Conservation (phyloP, 208 protist genomes). For the Trypanosoma melophagium region DNA sequence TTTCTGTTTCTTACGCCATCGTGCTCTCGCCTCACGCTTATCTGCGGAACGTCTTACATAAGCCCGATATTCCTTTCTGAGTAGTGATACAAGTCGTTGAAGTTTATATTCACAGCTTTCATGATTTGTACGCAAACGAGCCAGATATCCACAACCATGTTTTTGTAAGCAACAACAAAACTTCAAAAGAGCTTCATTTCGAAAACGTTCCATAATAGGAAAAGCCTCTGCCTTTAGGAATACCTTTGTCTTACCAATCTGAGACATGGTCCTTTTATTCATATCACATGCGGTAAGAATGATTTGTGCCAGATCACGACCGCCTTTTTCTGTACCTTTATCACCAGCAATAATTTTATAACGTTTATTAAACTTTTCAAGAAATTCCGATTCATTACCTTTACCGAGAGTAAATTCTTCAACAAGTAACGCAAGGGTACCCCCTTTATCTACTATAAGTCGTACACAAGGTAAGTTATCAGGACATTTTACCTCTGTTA, state of each 20-base stretch:
- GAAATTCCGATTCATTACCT: slow-evolving; percentile 50
- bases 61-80: slow-evolving; percentile 21
- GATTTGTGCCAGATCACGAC: slow-evolving; percentile 9
- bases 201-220: slow-evolving; percentile 19
- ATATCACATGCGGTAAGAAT: slow-evolving; percentile 22
- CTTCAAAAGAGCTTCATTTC: slow-evolving; percentile 26
- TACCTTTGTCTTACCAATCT: slow-evolving; percentile 41
- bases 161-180: slow-evolving; percentile 25
- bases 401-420: slow-evolving; percentile 77
- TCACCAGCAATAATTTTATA: slow-evolving; percentile 35
- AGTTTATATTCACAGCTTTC: slow-evolving; percentile 11
- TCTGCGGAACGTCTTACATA: slow-evolving; percentile 27
- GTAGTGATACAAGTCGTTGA: slow-evolving; percentile 10
- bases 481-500: slow-evolving; percentile 67
- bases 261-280: slow-evolving; percentile 16
- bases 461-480: slow-evolving; percentile 78
- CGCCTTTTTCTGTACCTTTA: slow-evolving; percentile 4
- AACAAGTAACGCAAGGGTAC: slow-evolving; percentile 81
- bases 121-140: slow-evolving; percentile 7
- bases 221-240: slow-evolving; percentile 44
- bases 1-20: slow-evolving; percentile 19
- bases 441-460: slow-evolving; percentile 74
- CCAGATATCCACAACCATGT: slow-evolving; percentile 18
- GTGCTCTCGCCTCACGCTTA: slow-evolving; percentile 17
- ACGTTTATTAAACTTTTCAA: slow-evolving; percentile 51